Conservation (phyloP, 345 rosid species). For the Arabidopsis arenosa region DNA sequence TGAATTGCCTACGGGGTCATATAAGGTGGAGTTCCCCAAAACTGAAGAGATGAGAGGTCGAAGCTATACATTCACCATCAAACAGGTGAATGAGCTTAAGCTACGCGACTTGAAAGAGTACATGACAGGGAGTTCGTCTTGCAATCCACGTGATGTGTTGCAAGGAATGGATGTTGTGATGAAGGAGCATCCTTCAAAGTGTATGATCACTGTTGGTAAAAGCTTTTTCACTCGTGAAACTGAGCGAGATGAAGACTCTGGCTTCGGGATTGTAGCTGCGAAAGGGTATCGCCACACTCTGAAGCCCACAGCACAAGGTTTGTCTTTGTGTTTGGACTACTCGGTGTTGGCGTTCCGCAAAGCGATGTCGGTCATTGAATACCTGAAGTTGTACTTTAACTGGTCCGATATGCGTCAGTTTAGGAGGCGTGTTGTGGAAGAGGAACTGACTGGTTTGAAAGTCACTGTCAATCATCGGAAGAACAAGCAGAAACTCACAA, state of each 20-base stretch:
- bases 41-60: constrained; percentile 53
- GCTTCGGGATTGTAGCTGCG: constrained; percentile 64
- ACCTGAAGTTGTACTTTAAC: constrained; percentile 53
- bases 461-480: constrained; percentile 69
- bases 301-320: constrained; percentile 75
- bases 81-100: constrained; percentile 69
- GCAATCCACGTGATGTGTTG: constrained; percentile 71
- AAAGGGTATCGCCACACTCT: constrained; percentile 79
- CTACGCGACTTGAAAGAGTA: constrained; percentile 66
- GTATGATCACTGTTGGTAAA: constrained; percentile 70
- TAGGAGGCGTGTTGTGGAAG: constrained; percentile 49
- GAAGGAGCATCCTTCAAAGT: constrained; percentile 80
- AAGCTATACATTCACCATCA: constrained; percentile 52
- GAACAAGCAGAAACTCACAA: constrained; percentile 64
- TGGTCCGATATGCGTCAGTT: constrained; percentile 45
- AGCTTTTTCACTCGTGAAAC: constrained; percentile 55
- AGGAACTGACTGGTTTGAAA: constrained; percentile 56
- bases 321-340: constrained; percentile 76
- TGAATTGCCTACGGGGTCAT: constrained; percentile 58
- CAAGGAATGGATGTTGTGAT: constrained; percentile 92
- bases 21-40: constrained; percentile 49
- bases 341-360: constrained; percentile 77
- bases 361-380: constrained; percentile 61
- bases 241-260: constrained; percentile 50
- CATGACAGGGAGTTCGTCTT: constrained; percentile 44